A percentile compares a stretch with the other conserved stretches of the same genome.
Conservation (phyloP, 2,329 filamentous ascomycete genomes). For the Biscogniauxia sp. region DNA sequence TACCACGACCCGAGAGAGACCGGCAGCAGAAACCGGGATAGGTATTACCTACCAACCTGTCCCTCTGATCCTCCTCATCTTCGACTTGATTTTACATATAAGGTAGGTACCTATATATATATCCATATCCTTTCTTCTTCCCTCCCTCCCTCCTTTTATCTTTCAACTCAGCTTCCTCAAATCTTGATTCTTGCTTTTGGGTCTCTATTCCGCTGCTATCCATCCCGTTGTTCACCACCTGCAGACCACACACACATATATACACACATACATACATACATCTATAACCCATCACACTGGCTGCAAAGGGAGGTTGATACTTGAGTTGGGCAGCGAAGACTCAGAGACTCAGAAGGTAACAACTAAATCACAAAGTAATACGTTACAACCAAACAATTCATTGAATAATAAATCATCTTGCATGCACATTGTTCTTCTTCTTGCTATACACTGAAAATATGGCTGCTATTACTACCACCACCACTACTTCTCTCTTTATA, state of each 20-base stretch:
- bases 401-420: background rate
- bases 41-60: background rate
- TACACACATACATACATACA: too few relatives aligned
- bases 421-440: background rate
- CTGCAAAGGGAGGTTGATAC: too few relatives aligned
- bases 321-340: too few relatives aligned
- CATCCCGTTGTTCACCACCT: too few relatives aligned
- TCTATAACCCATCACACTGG: too few relatives aligned
- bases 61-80: too few relatives aligned
- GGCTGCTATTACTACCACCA: background rate
- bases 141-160: background rate
- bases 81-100: too few relatives aligned
- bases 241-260: too few relatives aligned
- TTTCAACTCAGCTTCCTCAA: background rate
- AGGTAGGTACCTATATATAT: background rate
- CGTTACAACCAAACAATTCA: background rate
- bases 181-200: background rate
- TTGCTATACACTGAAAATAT: slow-evolving; percentile 14
- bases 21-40: background rate
- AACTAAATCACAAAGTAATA: background rate
- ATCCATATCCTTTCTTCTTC: slow-evolving; percentile 8
- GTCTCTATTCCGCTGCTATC: too few relatives aligned
- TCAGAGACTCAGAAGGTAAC: too few relatives aligned
- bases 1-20: too few relatives aligned
- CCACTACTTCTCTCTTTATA: slow-evolving; percentile 22